A percentile compares a stretch with the other conserved stretches of the same genome.
Evolutionary conservation across 2,329 filamentous ascomycete genomes (phyloP).

Genomic region (Sclerotinia glacialis): DNA sequence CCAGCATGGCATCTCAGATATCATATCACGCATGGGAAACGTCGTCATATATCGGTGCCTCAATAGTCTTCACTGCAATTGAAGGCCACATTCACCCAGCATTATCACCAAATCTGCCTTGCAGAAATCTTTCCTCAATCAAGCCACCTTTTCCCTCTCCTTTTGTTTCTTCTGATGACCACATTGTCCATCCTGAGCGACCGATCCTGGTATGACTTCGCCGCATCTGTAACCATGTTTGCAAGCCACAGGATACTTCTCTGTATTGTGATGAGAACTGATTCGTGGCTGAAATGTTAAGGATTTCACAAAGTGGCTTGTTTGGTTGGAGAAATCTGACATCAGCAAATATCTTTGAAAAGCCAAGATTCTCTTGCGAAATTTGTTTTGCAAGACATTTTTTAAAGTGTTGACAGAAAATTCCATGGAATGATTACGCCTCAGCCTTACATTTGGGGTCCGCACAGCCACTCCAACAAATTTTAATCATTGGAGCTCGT

Average conservation of each 20-base stretch:
- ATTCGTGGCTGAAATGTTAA: neutral
- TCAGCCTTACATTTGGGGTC: constrained; percentile 11
- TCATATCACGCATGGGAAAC: neutral
- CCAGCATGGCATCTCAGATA: neutral
- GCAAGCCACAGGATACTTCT: neutral
- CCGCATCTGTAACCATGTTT: neutral
- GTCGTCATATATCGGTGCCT: neutral
- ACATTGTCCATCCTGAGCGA: too few species aligned
- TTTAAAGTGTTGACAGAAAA: neutral
- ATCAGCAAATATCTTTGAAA: neutral
- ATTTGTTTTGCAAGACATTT: neutral
- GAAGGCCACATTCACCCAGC: neutral
- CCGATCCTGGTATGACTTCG: neutral
- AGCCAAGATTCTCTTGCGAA: neutral
- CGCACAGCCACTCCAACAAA: neutral
- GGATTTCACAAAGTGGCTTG: neutral
- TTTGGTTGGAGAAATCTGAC: constrained; percentile 8
- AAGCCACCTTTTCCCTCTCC: neutral
- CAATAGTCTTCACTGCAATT: neutral
- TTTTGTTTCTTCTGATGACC: neutral
- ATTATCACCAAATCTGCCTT: neutral
- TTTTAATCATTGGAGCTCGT: neutral
- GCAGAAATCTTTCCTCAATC: neutral
- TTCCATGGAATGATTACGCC: neutral
- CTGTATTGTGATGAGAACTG: neutral